phyloP scores from a whole-genome alignment of 2,329 filamentous ascomycete genomes.

The Trichophyton schoenleinii region DNA sequence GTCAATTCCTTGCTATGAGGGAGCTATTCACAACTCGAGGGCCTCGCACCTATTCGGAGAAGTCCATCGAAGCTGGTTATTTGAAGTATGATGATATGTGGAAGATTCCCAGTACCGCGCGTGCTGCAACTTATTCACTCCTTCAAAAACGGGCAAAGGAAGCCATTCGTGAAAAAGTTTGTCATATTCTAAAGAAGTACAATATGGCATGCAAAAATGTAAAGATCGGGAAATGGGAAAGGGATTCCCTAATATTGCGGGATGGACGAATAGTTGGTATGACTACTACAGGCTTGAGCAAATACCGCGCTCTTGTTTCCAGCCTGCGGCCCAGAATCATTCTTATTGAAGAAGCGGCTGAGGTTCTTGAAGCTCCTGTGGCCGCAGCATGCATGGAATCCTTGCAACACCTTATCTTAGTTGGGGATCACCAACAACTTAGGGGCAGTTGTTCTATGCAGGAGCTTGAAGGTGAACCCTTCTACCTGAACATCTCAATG shows the following conservation, averaged over 20 bases:
- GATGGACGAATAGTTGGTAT: slow-evolving; percentile 50
- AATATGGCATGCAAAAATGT: slow-evolving; percentile 39
- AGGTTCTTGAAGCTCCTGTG: slow-evolving; percentile 51
- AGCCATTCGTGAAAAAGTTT: slow-evolving; percentile 37
- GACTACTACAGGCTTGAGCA: slow-evolving; percentile 71
- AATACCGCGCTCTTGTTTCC: slow-evolving; percentile 60
- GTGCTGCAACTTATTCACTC: slow-evolving; percentile 55
- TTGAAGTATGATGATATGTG: slow-evolving; percentile 44
- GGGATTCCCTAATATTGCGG: slow-evolving; percentile 48
- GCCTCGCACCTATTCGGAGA: slow-evolving; percentile 15
- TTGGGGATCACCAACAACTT: slow-evolving; percentile 73
- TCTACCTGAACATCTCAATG: slow-evolving; percentile 58
- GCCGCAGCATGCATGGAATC: slow-evolving; percentile 48
- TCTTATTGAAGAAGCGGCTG: slow-evolving; percentile 68
- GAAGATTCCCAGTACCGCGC: slow-evolving; percentile 41
- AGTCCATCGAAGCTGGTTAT: slow-evolving; percentile 24
- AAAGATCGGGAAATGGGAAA: slow-evolving; percentile 47
- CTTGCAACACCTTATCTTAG: slow-evolving; percentile 52
- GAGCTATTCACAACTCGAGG: slow-evolving; percentile 27
- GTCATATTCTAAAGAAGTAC: slow-evolving; percentile 40
- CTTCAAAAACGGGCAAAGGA: slow-evolving; percentile 47
- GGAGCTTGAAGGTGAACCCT: slow-evolving; percentile 48
- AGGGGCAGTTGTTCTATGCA: slow-evolving; percentile 52
- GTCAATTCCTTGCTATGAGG: slow-evolving; percentile 32
- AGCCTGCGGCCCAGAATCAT: slow-evolving; percentile 54